Conservation (phyloP, 2,329 filamentous ascomycete species). For the Grosmannia serpens region DNA sequence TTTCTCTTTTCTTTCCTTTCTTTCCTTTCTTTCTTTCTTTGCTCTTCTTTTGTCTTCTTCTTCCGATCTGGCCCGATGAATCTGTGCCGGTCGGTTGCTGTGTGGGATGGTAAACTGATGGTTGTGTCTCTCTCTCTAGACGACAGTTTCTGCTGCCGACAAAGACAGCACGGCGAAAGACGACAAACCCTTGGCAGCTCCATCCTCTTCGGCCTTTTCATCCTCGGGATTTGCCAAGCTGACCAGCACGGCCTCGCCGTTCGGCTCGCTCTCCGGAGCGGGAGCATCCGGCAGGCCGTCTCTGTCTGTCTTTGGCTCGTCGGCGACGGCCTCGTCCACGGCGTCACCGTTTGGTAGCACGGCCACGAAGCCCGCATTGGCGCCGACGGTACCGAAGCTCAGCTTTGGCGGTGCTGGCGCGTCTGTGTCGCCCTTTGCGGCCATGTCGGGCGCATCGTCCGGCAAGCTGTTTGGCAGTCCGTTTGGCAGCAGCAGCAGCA, state of each 20-base stretch:
- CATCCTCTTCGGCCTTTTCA: constrained; percentile 53
- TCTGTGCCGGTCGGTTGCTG: too few relatives aligned
- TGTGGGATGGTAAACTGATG: background rate
- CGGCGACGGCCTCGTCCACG: constrained; percentile 25
- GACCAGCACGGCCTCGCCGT: constrained; percentile 51
- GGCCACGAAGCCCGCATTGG: constrained; percentile 16
- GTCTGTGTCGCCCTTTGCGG: constrained; percentile 34
- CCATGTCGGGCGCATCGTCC: constrained; percentile 7
- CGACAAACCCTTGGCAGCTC: constrained; percentile 9
- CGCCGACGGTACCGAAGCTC: constrained; percentile 30
- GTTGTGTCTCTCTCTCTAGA: constrained; percentile 1
- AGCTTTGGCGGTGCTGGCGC: constrained; percentile 31
- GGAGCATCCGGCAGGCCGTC: constrained; percentile 33
- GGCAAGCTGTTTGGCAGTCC: constrained; percentile 10
- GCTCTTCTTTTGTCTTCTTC: background rate
- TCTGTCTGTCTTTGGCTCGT: constrained; percentile 36
- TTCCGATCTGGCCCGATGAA: background rate
- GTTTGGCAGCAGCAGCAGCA: constrained; percentile 34
- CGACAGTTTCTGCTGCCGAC: constrained; percentile 15
- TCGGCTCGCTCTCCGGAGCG: constrained; percentile 40
- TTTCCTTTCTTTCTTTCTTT: background rate
- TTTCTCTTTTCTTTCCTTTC: background rate
- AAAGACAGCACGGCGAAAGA: constrained; percentile 8
- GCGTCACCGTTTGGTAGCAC: constrained; percentile 23
- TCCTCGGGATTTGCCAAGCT: constrained; percentile 58